Base-by-base conservation (phyloP, 1,139 yeast genomes). In the Candida sojae region DNA sequence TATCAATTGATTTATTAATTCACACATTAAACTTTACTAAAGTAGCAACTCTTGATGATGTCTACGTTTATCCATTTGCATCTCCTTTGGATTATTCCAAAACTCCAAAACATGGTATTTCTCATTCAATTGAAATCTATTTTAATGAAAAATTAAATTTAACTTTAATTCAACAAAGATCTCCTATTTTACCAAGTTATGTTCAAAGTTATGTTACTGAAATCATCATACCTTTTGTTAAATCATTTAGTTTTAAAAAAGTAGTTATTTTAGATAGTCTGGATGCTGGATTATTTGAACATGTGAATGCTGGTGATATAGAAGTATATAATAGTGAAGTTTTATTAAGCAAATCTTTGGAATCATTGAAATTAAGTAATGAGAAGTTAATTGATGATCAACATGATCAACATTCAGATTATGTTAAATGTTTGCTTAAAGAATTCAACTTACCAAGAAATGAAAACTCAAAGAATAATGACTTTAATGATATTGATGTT, bases 151-250 rank as follows among this genome's bases (percentile, higher is more conserved):
- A 58, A 1, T 57, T 64, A 38, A 71, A 77, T 1, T 37, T 86
- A 9, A 77, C 88, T 2, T 59, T 89, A 12, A 61, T 93, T 5
- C 97, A 91, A 60, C 90, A 90, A 58, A 70, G 98, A 44, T 80
- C 97, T 0, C 98, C 99, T 0, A 76, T 91, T 2, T 71, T 92
- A 12, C 87, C 95, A 0, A 84, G 86, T 0, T 82, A 74, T 53
- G 71, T 79, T 28, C 64, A 68, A 33, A 66, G 68, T 28, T 88
- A 85, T 59, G 75, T 86, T 6, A 54, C 65, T 2, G 76, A 82
- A n/a, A 72, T 85, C 9, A 59, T 88, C 4, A 47, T 70, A 6
- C 84, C 86, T 2, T 76, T 84, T 43, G 63, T 84, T 8, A 50
- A 58, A 10, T 61, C 66, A 12, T 60, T 61, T 23, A 57, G 63